Evolutionary conservation across 352 stramenopile genomes (phyloP), one percentile per base, ranked within the genome.

Genomic region (Phytopythium montanum): DNA sequence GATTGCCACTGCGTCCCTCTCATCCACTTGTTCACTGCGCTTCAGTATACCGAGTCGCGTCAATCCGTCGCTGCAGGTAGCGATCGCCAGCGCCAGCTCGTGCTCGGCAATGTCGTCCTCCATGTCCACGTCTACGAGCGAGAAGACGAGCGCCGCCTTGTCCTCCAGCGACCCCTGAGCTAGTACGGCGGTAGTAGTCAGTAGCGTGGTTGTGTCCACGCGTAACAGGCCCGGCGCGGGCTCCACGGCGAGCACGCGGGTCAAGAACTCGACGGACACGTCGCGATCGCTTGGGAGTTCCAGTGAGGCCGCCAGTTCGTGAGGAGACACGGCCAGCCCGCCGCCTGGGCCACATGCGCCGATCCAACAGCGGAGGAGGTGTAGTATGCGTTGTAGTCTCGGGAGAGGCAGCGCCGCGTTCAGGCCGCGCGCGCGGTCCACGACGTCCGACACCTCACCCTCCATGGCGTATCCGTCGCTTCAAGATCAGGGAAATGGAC

Each of bases 31-130:
- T 3, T 64, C 61, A 1, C 26, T 18, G 1, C 7, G 7, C 10
- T 6, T 51, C 23, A 52, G 58, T 0, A 93, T 19, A 0, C 69
- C 63, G 1, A 91, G 66, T 0, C 76, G 66, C 3, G 52, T 41
- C 13, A 93, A 52, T 0, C 81, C 83, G 13, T 78, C 62, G 36
- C 57, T 76, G 44, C 72, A 86, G 8, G 77, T 62, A 13, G 73
- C 74, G n/a, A 93, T 67, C 4, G 88, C 59, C 51, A 93, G 71
- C 26, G 77, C 81, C 46, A 93, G 66, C 62, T 90, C 81, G 33
- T 79, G 71, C 58, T 88, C 79, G 59, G 81, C 72, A 42, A 90
- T 81, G 57, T 92, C 83, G 64, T 92, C 83, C 51, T 92, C 83
- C 1, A 67, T 79, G 56, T 92, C 81, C 46, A 92, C 65, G 57